Conservation (phyloP, 164 flowering plant species). For the Nelumbo lutea region DNA sequence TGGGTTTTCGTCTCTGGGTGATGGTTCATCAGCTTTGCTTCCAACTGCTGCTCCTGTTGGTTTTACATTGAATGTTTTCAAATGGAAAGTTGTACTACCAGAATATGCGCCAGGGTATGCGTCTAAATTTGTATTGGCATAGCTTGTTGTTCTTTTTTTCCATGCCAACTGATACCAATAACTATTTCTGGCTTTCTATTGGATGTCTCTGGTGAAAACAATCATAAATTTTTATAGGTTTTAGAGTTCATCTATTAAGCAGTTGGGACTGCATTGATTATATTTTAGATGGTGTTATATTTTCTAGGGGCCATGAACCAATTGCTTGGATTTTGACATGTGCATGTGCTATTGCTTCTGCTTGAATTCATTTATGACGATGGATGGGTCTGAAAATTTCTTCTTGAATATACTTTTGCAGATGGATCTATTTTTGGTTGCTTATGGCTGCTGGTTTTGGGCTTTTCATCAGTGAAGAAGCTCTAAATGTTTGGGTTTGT, state of each 20-base stretch:
- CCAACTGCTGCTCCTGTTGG: slow-evolving; percentile 37
- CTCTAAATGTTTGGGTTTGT: slow-evolving; percentile 95
- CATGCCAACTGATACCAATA: too few species aligned
- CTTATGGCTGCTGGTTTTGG: slow-evolving; percentile 94
- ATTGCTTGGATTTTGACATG: too few species aligned
- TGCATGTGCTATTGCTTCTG: too few species aligned
- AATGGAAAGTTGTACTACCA: slow-evolving; percentile 56
- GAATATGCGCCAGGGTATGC: slow-evolving; percentile 83
- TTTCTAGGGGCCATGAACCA: too few species aligned
- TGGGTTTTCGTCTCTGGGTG: slow-evolving; percentile 39
- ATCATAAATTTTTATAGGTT: too few species aligned
- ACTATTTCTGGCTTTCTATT: too few species aligned
- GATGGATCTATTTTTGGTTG: slow-evolving; percentile 94
- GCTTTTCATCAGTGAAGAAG: slow-evolving; percentile 86
- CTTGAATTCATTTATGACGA: background rate
- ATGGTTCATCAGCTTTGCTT: slow-evolving; percentile 42
- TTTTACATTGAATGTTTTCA: slow-evolving; percentile 58
- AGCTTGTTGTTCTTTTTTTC: too few species aligned
- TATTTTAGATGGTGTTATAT: too few species aligned
- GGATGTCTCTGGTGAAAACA: too few species aligned
- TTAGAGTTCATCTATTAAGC: too few species aligned
- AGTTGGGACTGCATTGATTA: too few species aligned
- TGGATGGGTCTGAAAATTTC: background rate
- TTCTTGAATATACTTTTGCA: slow-evolving; percentile 23
- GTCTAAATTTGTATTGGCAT: background rate